phyloP scores from a whole-genome alignment of 305 asterid genomes.

The Solanum hybrid region DNA sequence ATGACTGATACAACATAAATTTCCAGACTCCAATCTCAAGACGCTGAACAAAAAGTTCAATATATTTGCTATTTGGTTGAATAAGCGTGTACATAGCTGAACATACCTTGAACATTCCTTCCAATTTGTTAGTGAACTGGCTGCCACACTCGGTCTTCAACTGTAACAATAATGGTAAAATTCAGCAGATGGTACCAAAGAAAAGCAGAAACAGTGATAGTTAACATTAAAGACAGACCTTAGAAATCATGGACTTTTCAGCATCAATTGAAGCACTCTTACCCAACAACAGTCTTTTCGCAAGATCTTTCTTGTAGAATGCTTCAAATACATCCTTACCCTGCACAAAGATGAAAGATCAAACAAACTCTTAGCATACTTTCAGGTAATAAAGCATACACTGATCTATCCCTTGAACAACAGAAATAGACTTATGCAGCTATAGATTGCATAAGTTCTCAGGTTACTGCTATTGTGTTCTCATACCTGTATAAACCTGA shows the following conservation, averaged over 20 bases:
- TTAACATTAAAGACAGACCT: conserved; percentile 28
- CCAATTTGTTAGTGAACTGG: conserved; percentile 96
- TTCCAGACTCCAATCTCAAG: background rate
- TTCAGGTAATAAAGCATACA: background rate
- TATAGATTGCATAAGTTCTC: background rate
- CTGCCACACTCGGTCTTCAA: conserved; percentile 97
- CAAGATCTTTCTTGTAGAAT: conserved; percentile 94
- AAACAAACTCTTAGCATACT: background rate
- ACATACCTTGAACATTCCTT: conserved; percentile 97
- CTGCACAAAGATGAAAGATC: conserved; percentile 4
- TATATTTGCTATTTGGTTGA: background rate
- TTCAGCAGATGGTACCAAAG: background rate
- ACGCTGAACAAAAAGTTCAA: background rate
- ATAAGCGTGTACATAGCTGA: background rate
- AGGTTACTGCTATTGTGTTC: background rate
- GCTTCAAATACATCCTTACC: conserved; percentile 83
- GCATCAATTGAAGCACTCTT: conserved; percentile 84
- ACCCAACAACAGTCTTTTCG: conserved; percentile 55
- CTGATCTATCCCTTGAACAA: background rate
- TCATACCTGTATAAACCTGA: conserved; percentile 88
- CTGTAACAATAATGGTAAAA: conserved; percentile 33
- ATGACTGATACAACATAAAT: background rate
- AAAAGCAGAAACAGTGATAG: background rate
- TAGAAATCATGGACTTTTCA: conserved; percentile 87
- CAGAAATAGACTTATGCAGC: background rate